Evolutionary conservation across 2,329 filamentous ascomycete species (phyloP), one percentile per base, ranked within the genome.

Genomic region (Penicillium sp.): DNA sequence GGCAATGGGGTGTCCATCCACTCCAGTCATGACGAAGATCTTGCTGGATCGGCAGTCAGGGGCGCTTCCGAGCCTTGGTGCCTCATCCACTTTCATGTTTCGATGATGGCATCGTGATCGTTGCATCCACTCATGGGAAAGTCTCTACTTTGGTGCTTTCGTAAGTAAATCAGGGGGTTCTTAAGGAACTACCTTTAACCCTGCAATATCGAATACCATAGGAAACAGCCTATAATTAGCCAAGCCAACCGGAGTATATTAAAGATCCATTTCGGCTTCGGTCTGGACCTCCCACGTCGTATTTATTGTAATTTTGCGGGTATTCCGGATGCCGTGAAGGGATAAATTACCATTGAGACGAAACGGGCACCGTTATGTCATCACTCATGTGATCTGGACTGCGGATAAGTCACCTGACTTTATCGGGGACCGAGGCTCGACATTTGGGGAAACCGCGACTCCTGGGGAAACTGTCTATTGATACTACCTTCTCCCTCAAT

Each of bases 91-190:
- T 35, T 9, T 22, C 26, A 49, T 46, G 26, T 44, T 53, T 41
- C 49, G 29, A 55, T 61, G 54, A 47, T 54, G 58, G 53, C 51
- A 61, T 58, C 51, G 51, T 55, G 56, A 61, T 56, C 49, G 41
- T 46, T 48, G 42, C 56, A 58, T 22, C 56, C 49, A 56, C 54
- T 35, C 20, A 41, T 26, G 4, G 20, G 8, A 9, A 23, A 48
- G 8, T 18, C 45, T 20, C 18, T 44, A 22, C 9, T n/a, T 47
- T 14, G 18, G n/a, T 18, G 44, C 25, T 35, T 45, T 45, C 14
- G 22, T 12, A 44, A 15, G 25, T 27, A 26, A 12, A 45, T 45
- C 43, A 45, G 25, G 43, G 42, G 43, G n/a, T 15, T 26, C 27
- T 37, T 14, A 37, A 40, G 29, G 4, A 40, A 9, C 37, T 12